Base-by-base conservation (phyloP, 495 filamentous ascomycete genomes). In the Aspergillus baeticus region DNA sequence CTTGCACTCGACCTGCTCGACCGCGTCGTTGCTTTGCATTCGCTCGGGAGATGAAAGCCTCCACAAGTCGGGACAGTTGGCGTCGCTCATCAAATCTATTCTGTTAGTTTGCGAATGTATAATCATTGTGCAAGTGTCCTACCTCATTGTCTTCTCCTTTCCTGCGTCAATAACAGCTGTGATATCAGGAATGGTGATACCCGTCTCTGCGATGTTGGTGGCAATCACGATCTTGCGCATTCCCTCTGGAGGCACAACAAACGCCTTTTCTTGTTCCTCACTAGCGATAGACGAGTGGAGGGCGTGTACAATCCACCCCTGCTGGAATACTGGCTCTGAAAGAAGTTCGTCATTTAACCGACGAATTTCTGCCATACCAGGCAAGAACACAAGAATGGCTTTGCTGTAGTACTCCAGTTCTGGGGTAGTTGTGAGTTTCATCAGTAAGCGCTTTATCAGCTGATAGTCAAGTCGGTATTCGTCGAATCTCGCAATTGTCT, bases 141-240 rank as follows among this genome's bases (percentile, higher is more conserved):
- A 76, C 71, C 84, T 70, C 94, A 98, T 98, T 65, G 96, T 94
- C 58, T 93, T 92, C 68, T 97, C 93, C 68, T 94, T 96, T 48
- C 93, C 92, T 11, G 90, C 87, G 70, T 98, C 93, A 54, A 98
- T 87, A 22, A 98, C 93, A 62, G 91, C 95, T 5, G 93, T 97
- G 34, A 98, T 86, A 69, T 97, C 93, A 1, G 93, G 93, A 61
- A 98, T 98, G 0, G 93, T 98, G 63, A 98, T 96, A 69, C 70
- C 92, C 0, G 93, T 98, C 65, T 98, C 93, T 20, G 93, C 93
- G 64, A 98, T 97, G 64, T 98, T 98, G 8, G 93, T 98, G 5
- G 93, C 90, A 42, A 96, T 81, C 4, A 97, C 92, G 56, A 97
- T 94, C 73, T 97, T 98, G 52, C 91, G 80, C 37, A 83, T 78